Evolutionary conservation across 148 eudicot species (phyloP), one percentile per base, ranked within the genome.

Genomic region (Cornus florida): DNA sequence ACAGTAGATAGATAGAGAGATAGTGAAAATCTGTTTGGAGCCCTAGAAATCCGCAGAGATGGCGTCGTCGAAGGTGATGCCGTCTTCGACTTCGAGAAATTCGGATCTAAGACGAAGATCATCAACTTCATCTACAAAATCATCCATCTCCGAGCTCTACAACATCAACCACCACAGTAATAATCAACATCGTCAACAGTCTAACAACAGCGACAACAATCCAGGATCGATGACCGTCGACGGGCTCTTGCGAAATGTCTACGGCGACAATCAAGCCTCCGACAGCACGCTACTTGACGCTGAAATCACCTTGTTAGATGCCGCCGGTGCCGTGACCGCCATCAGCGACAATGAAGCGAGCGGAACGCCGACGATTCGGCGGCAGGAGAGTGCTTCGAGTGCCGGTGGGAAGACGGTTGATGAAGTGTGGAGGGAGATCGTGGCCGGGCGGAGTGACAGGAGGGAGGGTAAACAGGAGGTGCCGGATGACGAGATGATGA

Each of bases 381-480:
- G 77, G 69, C 79, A 38, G 14, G 76, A 62, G 69, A 56, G 77
- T 16, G 70, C 11, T 14, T 43, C 59, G 41, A 66, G 64, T 74
- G 46, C 64, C 20, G 71, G 39, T 16, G 65, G 48, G 71, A 89
- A 76, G 90, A 92, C 88, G 74, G 92, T 73, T 57, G 98, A 94
- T 68, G 98, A 94, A 28, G 94, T 93, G 31, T 95, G 98, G 98
- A 87, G 89, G 50, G 97, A 89, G 83, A 92, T 95, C 73, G 87
- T 90, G 59, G 87, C 77, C 0, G 91, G 90, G 13, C 81, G 70
- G 73, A 83, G 57, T 32, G 90, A 84, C 71, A 78, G 77, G 68
- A 64, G 46, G 50, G 82, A 86, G 86, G 87, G 87, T 76, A 92
- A 92, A 77, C 76, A 83, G 72, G 91, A 91, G 88, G 86, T 77